Evolutionary conservation across 352 stramenopile genomes (phyloP), one percentile per base, ranked within the genome.

Genomic region (Globisporangium cederbergense): DNA sequence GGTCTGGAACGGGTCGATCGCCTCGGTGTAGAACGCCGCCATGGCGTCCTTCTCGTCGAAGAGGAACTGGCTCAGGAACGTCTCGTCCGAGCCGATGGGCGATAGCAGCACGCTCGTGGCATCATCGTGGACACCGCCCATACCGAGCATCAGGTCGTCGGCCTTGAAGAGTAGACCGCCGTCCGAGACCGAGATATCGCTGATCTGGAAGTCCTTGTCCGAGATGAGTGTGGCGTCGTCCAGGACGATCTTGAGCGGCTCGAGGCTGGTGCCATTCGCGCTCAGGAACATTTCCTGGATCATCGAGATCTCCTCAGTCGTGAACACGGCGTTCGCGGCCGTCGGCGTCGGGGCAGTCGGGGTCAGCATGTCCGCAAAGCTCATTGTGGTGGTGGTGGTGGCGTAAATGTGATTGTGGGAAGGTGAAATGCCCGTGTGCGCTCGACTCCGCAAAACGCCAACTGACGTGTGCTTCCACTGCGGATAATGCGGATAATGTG

Each of bases 31-130:
- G 70, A 87, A 87, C 36, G 78, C 76, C 34, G 72, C 67, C 76
- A 86, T 86, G 38, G 76, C 80, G 50, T 86, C 80, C 61, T 82
- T 83, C 64, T 89, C 77, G 63, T 87, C 78, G 30, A 68, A 57
- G 60, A 81, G 62, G 58, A 78, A 80, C 25, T 75, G 71, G 61
- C 75, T 65, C 57, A 79, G 45, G 59, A 80, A 76, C 40, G 65
- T 54, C 38, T 84, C 76, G 30, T 84, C 77, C 20, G 77, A 78
- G 30, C 76, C 77, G 47, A 86, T 84, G 32, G 77, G 80, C 60
- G 76, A 81, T 13, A 89, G 64, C 53, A 89, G 73, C 67, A 89
- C 78, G 58, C 68, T 78, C 28, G 80, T 86, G 67, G 78, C 65
- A 66, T 82, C 71, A 11, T 75, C 42, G 42, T 47, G 16, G 42